Base-by-base conservation (phyloP, 768 basidiomycete species). In the Phaeotremella fagi region DNA sequence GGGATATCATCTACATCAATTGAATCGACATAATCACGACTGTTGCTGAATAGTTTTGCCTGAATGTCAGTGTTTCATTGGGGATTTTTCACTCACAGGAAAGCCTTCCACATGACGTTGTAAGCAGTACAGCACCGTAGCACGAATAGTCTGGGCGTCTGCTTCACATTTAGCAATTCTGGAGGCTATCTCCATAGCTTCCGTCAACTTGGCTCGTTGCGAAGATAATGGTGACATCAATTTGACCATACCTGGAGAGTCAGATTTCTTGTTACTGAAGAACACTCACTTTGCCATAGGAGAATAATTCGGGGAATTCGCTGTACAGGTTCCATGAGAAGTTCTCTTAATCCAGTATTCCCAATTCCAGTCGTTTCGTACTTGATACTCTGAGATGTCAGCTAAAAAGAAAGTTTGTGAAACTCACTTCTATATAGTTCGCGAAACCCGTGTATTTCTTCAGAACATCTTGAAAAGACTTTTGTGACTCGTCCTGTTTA, bases 291-390 rank as follows among this genome's bases (percentile, higher is more conserved):
- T 54, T 88, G 85, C 75, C 94, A 89, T 60, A 98, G 80, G 23
- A 98, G 79, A 1, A 90, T 92, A 75, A 97, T 97, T 60, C 94
- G 80, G 3, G 92, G 91, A 66, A 98, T 90, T 28, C 92, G 84
- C 68, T 98, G 92, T 4, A 95, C 89, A 15, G 92, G 92, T 61
- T 98, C 92, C 85, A 94, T 94, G 20, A 97, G 80, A 45, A 95
- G 81, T 71, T 94, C 91, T 24, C 91, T 82, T 50, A 97, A 78
- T 38, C 88, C 90, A 51, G 94, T 82, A 35, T 90, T 87, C 25
- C 71, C 60, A 70, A 88, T 90, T 63, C 80, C 59, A 28, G 71
- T 61, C 22, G 73, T 74, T 46, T 68, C 61, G 70, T 92, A 94
- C 78, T 94, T 91, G 12, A 68, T 71, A 20, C 65, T 61, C 71